Conservation (phyloP, 164 flowering plant species). For the Liriodendron chinense region DNA sequence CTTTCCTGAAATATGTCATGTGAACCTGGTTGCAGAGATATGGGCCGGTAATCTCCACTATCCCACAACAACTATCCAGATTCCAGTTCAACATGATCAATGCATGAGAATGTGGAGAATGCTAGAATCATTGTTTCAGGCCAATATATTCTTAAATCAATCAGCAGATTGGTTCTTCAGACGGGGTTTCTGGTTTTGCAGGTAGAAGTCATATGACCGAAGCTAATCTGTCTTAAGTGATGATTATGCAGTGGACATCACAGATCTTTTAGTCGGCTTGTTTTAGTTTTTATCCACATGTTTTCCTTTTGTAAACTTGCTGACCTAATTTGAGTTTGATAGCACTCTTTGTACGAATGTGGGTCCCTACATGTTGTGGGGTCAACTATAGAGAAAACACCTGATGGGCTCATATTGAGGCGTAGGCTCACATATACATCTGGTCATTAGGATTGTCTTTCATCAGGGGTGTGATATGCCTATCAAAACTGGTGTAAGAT, state of each 20-base stretch:
- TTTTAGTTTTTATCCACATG: no score
- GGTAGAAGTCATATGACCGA: constrained; percentile 8
- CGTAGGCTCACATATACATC: no score
- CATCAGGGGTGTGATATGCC: no score
- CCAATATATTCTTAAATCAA: neutral
- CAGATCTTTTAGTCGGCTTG: neutral
- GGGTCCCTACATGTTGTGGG: no score
- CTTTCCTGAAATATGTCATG: constrained; percentile 6
- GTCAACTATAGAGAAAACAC: no score
- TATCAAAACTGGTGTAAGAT: no score
- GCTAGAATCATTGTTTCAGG: neutral
- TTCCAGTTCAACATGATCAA: constrained; percentile 90
- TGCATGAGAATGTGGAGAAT: constrained; percentile 21
- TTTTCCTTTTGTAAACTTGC: no score
- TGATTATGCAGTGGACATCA: neutral
- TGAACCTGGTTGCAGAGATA: constrained; percentile 58
- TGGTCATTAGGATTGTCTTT: no score
- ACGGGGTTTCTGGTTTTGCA: constrained; percentile 20
- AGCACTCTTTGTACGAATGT: no score
- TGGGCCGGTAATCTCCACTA: constrained; percentile 93
- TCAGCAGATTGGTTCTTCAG: neutral
- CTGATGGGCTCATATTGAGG: no score
- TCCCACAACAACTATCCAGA: constrained; percentile 90
- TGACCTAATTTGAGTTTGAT: no score
- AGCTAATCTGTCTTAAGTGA: constrained; percentile 7